A percentile compares a stretch with the other conserved stretches of the same genome.
phyloP scores from a whole-genome alignment of 73 alveolate genomes.

The Paramecium octaurelia region DNA sequence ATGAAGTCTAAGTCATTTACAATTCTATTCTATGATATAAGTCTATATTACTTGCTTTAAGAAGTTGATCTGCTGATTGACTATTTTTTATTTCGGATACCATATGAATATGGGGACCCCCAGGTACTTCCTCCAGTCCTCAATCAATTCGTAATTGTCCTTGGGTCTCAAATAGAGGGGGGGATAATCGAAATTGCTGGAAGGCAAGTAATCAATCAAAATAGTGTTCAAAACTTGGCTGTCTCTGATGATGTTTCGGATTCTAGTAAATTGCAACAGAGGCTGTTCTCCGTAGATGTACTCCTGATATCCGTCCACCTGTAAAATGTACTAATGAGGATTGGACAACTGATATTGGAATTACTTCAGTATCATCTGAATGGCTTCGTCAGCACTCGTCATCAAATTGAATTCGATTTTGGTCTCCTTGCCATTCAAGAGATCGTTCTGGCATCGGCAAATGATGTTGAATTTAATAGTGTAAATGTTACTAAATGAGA shows the following conservation, averaged over 20 bases:
- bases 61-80: not conserved
- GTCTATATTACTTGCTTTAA: not conserved
- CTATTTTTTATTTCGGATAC: not conserved
- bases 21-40: not conserved
- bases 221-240: slow-evolving; percentile 43
- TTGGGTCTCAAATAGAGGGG: slow-evolving; percentile 8
- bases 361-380: slow-evolving; percentile 72
- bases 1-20: not conserved
- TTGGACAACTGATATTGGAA: slow-evolving; percentile 30
- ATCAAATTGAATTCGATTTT: slow-evolving; percentile 26
- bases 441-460: slow-evolving; percentile 56
- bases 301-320: slow-evolving; percentile 81
- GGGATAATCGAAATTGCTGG: slow-evolving; percentile 18
- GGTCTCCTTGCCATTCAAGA: not conserved
- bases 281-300: slow-evolving; percentile 86
- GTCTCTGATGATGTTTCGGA: slow-evolving; percentile 76
- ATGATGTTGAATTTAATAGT: slow-evolving; percentile 67
- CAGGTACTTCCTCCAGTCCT: slow-evolving; percentile 6
- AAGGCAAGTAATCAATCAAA: slow-evolving; percentile 25
- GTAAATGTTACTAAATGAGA: slow-evolving; percentile 76
- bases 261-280: slow-evolving; percentile 80
- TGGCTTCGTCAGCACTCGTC: slow-evolving; percentile 77
- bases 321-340: slow-evolving; percentile 64
- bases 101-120: slow-evolving; percentile 19
- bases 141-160: not conserved